Evolutionary conservation across 2,329 filamentous ascomycete genomes (phyloP).

Genomic region (Curvularia sp.): DNA sequence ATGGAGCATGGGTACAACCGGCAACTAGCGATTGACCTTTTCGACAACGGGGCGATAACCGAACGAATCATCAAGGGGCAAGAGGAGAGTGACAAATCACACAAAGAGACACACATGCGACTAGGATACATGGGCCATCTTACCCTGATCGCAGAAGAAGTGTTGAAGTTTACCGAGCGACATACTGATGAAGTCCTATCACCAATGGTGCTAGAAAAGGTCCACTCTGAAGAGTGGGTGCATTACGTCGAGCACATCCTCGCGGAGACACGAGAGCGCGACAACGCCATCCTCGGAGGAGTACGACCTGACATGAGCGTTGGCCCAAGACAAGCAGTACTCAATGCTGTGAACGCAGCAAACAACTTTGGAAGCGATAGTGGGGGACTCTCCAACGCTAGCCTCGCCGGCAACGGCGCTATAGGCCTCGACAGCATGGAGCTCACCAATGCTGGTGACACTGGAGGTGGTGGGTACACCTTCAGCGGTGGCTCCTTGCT

Average conservation of each 20-base stretch:
- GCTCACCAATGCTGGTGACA: slow-evolving; percentile 67
- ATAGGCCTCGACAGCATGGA: slow-evolving; percentile 69
- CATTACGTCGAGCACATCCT: slow-evolving; percentile 93
- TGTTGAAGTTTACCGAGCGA: slow-evolving; percentile 96
- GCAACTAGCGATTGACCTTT: slow-evolving; percentile 87
- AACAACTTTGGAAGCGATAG: slow-evolving; percentile 61
- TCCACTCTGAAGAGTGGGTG: slow-evolving; percentile 90
- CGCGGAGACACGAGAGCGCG: slow-evolving; percentile 90
- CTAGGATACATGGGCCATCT: slow-evolving; percentile 99
- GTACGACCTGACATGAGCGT: slow-evolving; percentile 90
- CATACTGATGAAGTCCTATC: slow-evolving; percentile 89
- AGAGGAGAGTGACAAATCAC: slow-evolving; percentile 82
- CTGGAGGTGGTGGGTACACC: slow-evolving; percentile 76
- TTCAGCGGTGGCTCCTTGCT: slow-evolving; percentile 77
- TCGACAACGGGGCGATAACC: slow-evolving; percentile 88
- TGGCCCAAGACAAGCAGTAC: slow-evolving; percentile 74
- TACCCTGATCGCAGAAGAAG: slow-evolving; percentile 95
- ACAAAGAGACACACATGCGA: slow-evolving; percentile 82
- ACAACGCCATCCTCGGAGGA: slow-evolving; percentile 97
- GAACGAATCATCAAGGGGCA: slow-evolving; percentile 93
- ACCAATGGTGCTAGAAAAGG: slow-evolving; percentile 81
- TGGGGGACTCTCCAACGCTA: slow-evolving; percentile 72
- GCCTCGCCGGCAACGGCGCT: slow-evolving; percentile 70
- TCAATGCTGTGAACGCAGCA: slow-evolving; percentile 65
- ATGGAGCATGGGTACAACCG: slow-evolving; percentile 97